These are phyloP conservation scores for Pleodorina starrii DNA, from an alignment of 139 green algal genomes.

Conservation along the genomic window DNA sequence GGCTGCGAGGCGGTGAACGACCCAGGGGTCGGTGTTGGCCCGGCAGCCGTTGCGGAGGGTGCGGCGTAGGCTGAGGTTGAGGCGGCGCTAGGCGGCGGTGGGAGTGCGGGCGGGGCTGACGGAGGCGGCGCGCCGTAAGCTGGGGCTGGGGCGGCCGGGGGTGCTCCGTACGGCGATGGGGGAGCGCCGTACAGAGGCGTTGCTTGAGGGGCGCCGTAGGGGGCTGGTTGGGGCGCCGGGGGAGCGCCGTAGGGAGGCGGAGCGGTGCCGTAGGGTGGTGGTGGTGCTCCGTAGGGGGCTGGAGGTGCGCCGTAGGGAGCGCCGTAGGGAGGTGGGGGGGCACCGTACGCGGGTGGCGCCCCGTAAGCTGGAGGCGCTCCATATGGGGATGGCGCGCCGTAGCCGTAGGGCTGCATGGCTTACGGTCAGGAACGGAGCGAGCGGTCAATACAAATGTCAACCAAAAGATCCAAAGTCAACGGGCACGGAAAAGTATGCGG, in stretches of 20 bases:
- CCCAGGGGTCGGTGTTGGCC: too few relatives aligned
- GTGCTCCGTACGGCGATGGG: neutral
- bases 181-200: neutral
- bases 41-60: too few relatives aligned
- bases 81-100: neutral
- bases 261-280: neutral
- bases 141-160: neutral
- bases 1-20: too few relatives aligned
- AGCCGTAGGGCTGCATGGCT: slow-evolving; percentile 34
- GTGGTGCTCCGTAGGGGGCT: neutral
- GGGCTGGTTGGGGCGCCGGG: neutral
- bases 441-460: too few relatives aligned
- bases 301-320: neutral
- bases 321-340: slow-evolving; percentile 11
- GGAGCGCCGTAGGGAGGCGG: neutral
- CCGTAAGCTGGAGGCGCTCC: slow-evolving; percentile 3
- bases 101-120: neutral
- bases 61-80: too few relatives aligned
- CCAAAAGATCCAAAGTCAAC: neutral
- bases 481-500: too few relatives aligned
- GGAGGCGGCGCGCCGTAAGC: neutral
- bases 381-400: slow-evolving; percentile 29
- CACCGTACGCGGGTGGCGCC: neutral
- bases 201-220: neutral
- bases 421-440: too few relatives aligned